Evolutionary conservation across 225 moss, liverwort and hornwort genomes (phyloP), one percentile per base, ranked within the genome.

Genomic region (Bryoerythrophyllum caledonicum): DNA sequence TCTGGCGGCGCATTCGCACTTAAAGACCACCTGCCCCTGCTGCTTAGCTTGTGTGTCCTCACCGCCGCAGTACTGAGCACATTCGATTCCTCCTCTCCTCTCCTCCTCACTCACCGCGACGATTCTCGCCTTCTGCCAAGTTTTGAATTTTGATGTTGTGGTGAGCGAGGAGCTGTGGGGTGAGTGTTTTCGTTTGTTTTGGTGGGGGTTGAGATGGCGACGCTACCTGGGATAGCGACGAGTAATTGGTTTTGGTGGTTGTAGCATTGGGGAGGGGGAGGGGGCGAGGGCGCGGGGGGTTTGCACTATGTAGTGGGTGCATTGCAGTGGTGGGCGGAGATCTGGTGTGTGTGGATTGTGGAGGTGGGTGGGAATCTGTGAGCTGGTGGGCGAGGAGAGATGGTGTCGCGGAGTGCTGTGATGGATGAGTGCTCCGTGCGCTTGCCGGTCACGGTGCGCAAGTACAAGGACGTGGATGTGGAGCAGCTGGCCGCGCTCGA

Each of bases 401-500:
- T 82, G 82, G 73, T 82, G 15, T 70, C 48, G 19, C 72, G 60
- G 10, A 35, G 28, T 46, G 68, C 74, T 38, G 68, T 25, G 68
- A 77, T 82, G 82, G 70, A 73, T 1, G 56, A 55, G 4, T 38
- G 56, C 17, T 53, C 17, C 17, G 17, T 41, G 10, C 57, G 26
- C n/a, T 3, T 52, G 10, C 35, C 7, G 28, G 55, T 81, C 54
- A 71, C 38, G 15, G 72, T 89, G 40, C 88, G 88, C 23, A 60
- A 65, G 10, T 84, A 76, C 30, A 57, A 12, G 7, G 77, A 82
- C 20, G 32, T 49, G 2, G 93, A 95, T 74, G 83, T 90, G 68
- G 85, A 74, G 83, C 79, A 88, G 53, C 91, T 99, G 10, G 83
- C 79, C 3, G 89, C 71, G 2, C 83, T 95, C 23, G 99, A 99